phyloP scores from a whole-genome alignment of 176 grass and related monocot genomes.

The Pontederia crassipes region DNA sequence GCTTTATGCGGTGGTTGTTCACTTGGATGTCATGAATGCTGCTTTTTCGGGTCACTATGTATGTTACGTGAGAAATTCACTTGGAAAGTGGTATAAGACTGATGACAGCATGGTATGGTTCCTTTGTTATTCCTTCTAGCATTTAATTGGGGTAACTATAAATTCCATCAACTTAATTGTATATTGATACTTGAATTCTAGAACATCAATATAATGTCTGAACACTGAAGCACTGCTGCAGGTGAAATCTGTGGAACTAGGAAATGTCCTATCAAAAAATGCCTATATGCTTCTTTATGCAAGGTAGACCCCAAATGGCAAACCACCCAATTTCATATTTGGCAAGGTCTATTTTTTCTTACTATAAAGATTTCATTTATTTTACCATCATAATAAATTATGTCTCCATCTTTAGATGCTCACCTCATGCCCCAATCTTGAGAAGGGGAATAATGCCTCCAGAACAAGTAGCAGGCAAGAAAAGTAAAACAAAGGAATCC shows the following conservation, averaged over 20 bases:
- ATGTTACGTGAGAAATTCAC: constrained; percentile 20
- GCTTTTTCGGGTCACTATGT: constrained; percentile 26
- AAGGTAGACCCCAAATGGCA: constrained; percentile 1
- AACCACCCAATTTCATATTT: neutral
- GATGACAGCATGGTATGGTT: constrained; percentile 20
- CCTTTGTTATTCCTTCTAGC: neutral
- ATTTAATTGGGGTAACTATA: neutral
- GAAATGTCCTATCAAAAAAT: constrained; percentile 19
- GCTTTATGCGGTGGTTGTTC: constrained; percentile 24
- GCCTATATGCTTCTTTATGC: constrained; percentile 29
- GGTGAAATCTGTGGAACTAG: constrained; percentile 18
- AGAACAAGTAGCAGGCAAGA: constrained; percentile 1
- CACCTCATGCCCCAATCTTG: constrained; percentile 8
- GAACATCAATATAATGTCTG: neutral
- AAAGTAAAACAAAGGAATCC: constrained; percentile 2
- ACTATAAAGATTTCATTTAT: neutral
- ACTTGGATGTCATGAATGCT: constrained; percentile 24
- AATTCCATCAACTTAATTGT: neutral
- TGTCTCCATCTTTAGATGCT: constrained; percentile 4
- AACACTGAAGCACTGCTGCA: constrained; percentile 7
- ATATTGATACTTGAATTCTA: neutral
- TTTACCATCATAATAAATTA: neutral
- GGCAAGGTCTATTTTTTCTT: neutral
- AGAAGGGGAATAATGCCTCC: neutral
- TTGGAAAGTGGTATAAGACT: constrained; percentile 21